A percentile compares a stretch with the other conserved stretches of the same genome.
phyloP scores from a whole-genome alignment of 345 rosid genomes.

The Jatropha curcas region DNA sequence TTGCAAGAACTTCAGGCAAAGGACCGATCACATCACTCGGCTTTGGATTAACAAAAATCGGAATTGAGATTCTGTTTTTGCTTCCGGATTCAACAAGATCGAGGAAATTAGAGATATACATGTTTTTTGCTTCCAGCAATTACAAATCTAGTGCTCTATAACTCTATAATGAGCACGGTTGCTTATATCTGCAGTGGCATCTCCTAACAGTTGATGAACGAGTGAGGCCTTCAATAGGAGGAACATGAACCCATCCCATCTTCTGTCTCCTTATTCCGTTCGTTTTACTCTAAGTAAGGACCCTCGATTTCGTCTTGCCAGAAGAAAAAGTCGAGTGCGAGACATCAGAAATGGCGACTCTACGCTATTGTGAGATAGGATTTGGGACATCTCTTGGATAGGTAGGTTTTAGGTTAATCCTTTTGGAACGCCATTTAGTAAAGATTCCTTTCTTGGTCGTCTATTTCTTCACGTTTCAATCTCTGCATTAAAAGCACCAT shows the following conservation, averaged over 20 bases:
- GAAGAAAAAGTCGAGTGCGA: constrained; percentile 23
- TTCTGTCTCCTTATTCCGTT: constrained; percentile 17
- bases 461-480: constrained; percentile 24
- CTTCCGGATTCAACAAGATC: no score
- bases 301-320: constrained; percentile 32
- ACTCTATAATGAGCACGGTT: constrained; percentile 3
- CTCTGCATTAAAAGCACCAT: constrained; percentile 20
- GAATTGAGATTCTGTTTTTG: constrained; percentile 16
- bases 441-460: constrained; percentile 21
- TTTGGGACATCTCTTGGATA: constrained; percentile 28
- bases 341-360: constrained; percentile 28
- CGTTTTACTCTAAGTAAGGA: constrained; percentile 19
- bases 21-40: constrained; percentile 26
- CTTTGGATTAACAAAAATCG: constrained; percentile 18
- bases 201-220: constrained; percentile 21
- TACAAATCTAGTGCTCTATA: constrained; percentile 35
- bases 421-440: constrained; percentile 21
- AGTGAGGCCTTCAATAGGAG: constrained; percentile 33
- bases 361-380: constrained; percentile 17
- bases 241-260: constrained; percentile 27
- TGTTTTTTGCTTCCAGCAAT: no score
- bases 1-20: constrained; percentile 23
- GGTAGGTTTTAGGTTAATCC: constrained; percentile 28
- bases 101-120: no score
- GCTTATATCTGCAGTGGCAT: constrained; percentile 11